Base-by-base conservation (phyloP, 1,284 basidiomycete species). In the Gomphus bonarii region DNA sequence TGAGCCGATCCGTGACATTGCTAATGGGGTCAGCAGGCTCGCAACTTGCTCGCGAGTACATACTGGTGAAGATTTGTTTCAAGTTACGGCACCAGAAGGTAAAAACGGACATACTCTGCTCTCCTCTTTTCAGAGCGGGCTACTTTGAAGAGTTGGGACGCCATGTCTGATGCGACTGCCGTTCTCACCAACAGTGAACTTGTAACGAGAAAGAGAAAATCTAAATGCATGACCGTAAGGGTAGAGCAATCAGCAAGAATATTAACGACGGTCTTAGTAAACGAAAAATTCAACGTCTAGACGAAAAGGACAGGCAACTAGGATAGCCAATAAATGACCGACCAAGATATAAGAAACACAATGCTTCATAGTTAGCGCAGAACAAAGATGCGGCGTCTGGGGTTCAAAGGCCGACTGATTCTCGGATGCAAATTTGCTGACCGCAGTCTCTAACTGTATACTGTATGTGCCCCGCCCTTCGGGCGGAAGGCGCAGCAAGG, bases 1-100 rank as follows among this genome's bases (percentile, higher is more conserved):
- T 89, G 59, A 91, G 69, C 31, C 84, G 81, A 62, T 81, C 77
- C 6, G 84, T 83, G n/a, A 87, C 67, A 0, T 82, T 86, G 63
- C 80, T 76, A 6, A 75, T 69, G 2, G 85, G 82, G 61, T 82
- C 72, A 20, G 82, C 72, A 28, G 74, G 64, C 46, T 77, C 73
- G 67, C 84, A 86, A 47, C 65, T 42, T 33, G 43, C 44, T 20
- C 46, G 46, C 11, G 25, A 25, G 52, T 51, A 36, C 12, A 51
- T 22, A 25, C 31, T 51, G 33, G 14, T 16, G 47, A 30, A 30
- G 33, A 36, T 31, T 11, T 9, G n/a, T 33, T 40, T 14, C n/a
- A 6, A n/a, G 8, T 51, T 18, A 22, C n/a, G 18, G 10, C 8
- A n/a, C 12, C 38, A 16, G 16, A 7, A 8, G 36, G 1, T 22